phyloP scores from a whole-genome alignment of 768 basidiomycete genomes.

The Serendipita indica region DNA sequence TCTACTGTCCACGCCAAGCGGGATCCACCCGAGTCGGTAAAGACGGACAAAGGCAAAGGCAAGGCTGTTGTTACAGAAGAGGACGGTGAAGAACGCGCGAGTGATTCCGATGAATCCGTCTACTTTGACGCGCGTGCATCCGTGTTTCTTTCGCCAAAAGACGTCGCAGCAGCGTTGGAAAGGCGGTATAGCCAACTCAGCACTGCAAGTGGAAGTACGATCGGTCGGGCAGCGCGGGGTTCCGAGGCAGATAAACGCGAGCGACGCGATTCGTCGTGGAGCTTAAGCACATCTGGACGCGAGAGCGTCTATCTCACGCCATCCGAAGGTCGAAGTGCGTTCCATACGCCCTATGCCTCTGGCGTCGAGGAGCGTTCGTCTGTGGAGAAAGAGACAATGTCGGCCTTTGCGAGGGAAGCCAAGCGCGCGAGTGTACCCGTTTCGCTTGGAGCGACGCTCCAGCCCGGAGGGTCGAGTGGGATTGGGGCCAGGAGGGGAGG shows the following conservation, averaged over 20 bases:
- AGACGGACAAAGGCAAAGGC: neutral
- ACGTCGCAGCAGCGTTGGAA: neutral
- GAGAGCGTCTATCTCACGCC: constrained; percentile 5
- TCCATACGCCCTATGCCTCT: neutral
- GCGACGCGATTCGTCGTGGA: neutral
- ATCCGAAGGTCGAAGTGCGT: neutral
- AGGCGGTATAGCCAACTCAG: constrained; percentile 1
- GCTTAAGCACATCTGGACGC: neutral
- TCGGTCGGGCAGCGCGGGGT: neutral
- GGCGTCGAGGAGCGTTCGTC: neutral
- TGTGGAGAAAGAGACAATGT: neutral
- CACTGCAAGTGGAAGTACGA: neutral
- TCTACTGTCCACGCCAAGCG: neutral
- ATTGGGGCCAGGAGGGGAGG: neutral
- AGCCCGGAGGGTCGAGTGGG: neutral
- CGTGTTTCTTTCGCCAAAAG: neutral
- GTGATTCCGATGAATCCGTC: constrained; percentile 5
- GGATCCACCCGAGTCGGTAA: neutral
- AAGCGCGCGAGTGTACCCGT: neutral
- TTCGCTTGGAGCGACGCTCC: neutral
- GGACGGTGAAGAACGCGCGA: neutral
- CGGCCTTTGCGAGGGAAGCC: neutral
- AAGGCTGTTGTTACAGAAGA: neutral
- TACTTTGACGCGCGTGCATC: constrained; percentile 7
- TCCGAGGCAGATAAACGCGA: neutral